Evolutionary conservation across 495 filamentous ascomycete species (phyloP), one percentile per base, ranked within the genome.

Genomic region (Trypethelium eluteriae): DNA sequence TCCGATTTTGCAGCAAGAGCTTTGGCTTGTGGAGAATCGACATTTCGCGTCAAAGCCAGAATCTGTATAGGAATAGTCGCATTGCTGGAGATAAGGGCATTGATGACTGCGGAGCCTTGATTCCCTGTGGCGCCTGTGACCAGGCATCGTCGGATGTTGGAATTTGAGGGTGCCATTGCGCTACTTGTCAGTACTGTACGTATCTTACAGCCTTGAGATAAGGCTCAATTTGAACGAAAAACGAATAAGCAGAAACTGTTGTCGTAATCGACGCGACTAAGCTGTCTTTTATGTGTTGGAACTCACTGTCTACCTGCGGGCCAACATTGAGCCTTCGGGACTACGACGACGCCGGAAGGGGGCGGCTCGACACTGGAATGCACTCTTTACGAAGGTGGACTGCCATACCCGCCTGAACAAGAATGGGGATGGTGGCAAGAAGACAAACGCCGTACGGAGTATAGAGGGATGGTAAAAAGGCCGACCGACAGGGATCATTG

Each of bases 41-140:
- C 32, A 39, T 72, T 71, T 18, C 78, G 76, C 18, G 77, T 79
- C 34, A 80, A 39, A 2, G 76, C 77, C 38, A 70, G 73, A 62
- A 79, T 70, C 46, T 75, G 68, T 62, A 71, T 74, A 11, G 73
- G 69, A 5, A 53, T 41, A 2, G 46, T 59, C 2, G 64, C 46
- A 18, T 47, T 56, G 18, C 67, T 39, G n/a, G 25, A 14, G n/a
- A 78, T 66, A 9, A 80, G 73, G 0, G 74, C 67, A 14, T 69
- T 69, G 46, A 79, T 74, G 12, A 78, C 66, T 0, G 73, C 74
- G 14, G 72, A 67, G 44, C 78, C 79, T 64, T 79, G 78, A 39
- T 78, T 79, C 18, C 79, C 79, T 1, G 79, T 80, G 7, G 77
- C 74, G 47, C 77, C 78, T 2, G 74, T 73, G 5, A 80, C 72